A percentile compares a stretch with the other conserved stretches of the same genome.
Conservation (phyloP, 129 eudicot genomes). For the Flaveria robusta region DNA sequence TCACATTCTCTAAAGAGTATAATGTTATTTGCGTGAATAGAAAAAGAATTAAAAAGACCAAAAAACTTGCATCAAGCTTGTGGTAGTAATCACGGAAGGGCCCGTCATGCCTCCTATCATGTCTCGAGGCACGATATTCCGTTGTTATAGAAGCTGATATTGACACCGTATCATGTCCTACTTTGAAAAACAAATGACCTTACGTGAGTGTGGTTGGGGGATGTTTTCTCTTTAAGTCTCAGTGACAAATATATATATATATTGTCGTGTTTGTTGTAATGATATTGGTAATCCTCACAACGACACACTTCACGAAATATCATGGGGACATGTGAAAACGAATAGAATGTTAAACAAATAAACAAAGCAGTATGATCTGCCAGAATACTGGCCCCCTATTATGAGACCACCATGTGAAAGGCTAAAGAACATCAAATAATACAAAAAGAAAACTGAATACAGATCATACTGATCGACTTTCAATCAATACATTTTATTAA, state of each 20-base stretch:
- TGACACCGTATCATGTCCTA: no score
- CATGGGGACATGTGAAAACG: neutral
- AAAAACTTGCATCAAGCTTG: no score
- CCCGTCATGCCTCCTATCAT: no score
- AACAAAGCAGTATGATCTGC: constrained; percentile 26
- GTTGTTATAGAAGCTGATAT: no score
- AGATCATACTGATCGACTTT: neutral
- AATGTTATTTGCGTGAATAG: no score
- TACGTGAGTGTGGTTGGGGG: neutral
- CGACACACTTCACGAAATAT: constrained; percentile 8
- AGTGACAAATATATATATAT: neutral
- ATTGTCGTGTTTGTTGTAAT: neutral
- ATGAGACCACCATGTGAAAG: constrained; percentile 27
- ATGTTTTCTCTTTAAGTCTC: neutral
- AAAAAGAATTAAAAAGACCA: no score
- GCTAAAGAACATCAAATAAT: constrained; percentile 14
- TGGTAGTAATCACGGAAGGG: no score
- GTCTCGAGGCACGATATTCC: no score
- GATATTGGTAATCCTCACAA: neutral
- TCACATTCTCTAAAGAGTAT: no score
- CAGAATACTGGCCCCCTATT: constrained; percentile 32
- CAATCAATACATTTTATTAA: neutral
- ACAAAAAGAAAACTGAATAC: neutral
- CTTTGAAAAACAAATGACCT: no score
- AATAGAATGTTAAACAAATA: neutral